Evolutionary conservation across 2,329 filamentous ascomycete species (phyloP), one percentile per base, ranked within the genome.

Genomic region (Cordyceps farinosa): DNA sequence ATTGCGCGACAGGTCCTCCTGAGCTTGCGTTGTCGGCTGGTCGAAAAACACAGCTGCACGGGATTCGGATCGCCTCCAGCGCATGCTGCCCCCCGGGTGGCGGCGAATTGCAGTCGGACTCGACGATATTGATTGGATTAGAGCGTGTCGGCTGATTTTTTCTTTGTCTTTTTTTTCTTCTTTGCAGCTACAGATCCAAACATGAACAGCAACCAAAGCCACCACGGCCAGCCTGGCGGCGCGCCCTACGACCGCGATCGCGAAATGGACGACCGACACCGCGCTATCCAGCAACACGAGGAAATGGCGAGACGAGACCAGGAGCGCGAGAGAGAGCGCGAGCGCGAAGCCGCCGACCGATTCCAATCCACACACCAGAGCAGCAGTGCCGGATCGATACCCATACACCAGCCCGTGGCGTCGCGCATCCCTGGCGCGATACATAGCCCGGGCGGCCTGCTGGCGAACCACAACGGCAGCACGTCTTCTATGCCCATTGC

Each of bases 351-450:
- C 64, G 82, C 85, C 72, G 87, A 89, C 50, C 84, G 86, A 58
- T 88, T 87, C 71, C 89, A 88, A 69, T 84, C 90, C 65, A 87
- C 89, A 32, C 92, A 95, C 72, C 93, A 97, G 75, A 95, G 90
- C 77, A 95, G 90, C 77, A 93, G 91, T 72, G 88, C 91, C 45
- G 91, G 90, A 63, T 92, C 93, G 3, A 91, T 97, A 61, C 92
- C 93, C 61, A 89, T 98, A 70, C 94, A 98, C 76, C 94, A 98
- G 75, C 94, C 94, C 5, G 92, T 97, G 64, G 94, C 94, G 66
- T 87, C 92, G 72, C 82, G 93, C 76, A 81, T 92, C 66, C 79
- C 89, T 63, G 90, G 88, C 67, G 90, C 91, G 59, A 96, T 97
- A 63, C 94, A 97, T 73, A 96, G 92, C 52, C 94, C 94, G 1